Evolutionary conservation across 768 basidiomycete genomes (phyloP).

Genomic region (Lactifluus piperatus): DNA sequence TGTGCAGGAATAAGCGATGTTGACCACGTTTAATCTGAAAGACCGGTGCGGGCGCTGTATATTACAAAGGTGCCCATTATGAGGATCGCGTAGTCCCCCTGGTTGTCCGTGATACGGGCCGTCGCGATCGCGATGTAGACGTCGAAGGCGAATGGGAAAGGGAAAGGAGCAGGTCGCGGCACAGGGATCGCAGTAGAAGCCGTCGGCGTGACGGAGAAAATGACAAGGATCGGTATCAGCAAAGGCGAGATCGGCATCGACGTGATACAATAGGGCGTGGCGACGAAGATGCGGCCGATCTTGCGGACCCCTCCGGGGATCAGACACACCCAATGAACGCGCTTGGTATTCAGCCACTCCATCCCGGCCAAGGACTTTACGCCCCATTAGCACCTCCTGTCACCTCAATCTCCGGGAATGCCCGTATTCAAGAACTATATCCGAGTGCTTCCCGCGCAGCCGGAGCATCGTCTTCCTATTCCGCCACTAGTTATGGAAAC

Average conservation of each 20-base stretch:
- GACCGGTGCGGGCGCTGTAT: conserved; percentile 14
- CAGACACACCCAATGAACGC: neutral
- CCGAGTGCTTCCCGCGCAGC: neutral
- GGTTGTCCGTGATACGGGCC: conserved; percentile 3
- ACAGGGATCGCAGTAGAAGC: conserved; percentile 8
- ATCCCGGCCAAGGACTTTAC: conserved; percentile 5
- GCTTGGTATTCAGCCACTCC: conserved; percentile 10
- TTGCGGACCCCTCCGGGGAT: neutral
- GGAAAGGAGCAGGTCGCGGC: conserved; percentile 5
- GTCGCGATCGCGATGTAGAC: conserved; percentile 4
- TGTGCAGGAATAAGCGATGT: neutral
- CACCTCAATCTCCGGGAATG: neutral
- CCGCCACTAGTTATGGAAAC: neutral
- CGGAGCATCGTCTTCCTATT: neutral
- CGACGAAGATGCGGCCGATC: neutral
- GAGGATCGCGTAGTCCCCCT: conserved; percentile 15
- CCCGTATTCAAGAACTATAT: neutral
- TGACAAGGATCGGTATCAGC: neutral
- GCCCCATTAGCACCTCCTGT: neutral
- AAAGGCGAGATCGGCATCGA: conserved; percentile 8
- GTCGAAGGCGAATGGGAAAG: neutral
- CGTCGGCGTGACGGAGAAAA: conserved; percentile 12
- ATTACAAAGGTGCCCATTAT: conserved; percentile 9
- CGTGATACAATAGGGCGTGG: neutral
- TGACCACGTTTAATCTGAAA: neutral